Base-by-base conservation (phyloP, 306 rosid species). In the Quercus dentata region DNA sequence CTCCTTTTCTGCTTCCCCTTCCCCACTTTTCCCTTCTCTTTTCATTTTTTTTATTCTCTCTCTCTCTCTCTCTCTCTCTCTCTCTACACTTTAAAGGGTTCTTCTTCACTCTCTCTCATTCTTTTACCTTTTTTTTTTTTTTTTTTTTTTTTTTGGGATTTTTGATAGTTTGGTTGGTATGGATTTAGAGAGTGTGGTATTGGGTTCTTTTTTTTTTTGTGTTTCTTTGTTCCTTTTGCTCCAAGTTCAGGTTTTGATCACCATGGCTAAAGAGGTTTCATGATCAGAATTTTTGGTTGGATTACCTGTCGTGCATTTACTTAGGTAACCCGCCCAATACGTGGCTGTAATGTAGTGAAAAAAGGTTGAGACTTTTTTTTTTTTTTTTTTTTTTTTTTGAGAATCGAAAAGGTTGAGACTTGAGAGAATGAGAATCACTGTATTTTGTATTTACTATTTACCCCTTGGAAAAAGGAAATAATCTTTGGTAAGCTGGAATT, bases 1-100 rank as follows among this genome's bases (percentile, higher is more conserved):
- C 90, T 84, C 90, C 92, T 91, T 92, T 94, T 84, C 90, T 82
- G 88, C 89, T 83, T 64, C 87, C 67, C 75, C 81, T 74, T 79
- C 91, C 72, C 80, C 81, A 74, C 89, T 77, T 84, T 86, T 84
- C 74, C 69, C 83, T 56, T 0, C 84, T 73, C 67, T 79, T 78
- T 81, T 89, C 94, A 83, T 74, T 23, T 65, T 80, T 49, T 10
- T 46, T 5, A 33, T 33, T 52, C 33, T 49, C 25, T 56, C n/a
- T 12, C 46, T 31, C 5, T 56, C 30, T 52, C 44, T 59, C 56
- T 79, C n/a, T n/a, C n/a, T n/a, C 23, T 76, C 57, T 77, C 73
- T 72, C 81, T 76, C 74, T 83, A 76, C 27, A 59, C 46, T 56
- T 19, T 7, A 46, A 27, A 2, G 30, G 21, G 52, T 68, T 38